Base-by-base conservation (phyloP, 2,329 filamentous ascomycete species). In the Fusarium compactum region DNA sequence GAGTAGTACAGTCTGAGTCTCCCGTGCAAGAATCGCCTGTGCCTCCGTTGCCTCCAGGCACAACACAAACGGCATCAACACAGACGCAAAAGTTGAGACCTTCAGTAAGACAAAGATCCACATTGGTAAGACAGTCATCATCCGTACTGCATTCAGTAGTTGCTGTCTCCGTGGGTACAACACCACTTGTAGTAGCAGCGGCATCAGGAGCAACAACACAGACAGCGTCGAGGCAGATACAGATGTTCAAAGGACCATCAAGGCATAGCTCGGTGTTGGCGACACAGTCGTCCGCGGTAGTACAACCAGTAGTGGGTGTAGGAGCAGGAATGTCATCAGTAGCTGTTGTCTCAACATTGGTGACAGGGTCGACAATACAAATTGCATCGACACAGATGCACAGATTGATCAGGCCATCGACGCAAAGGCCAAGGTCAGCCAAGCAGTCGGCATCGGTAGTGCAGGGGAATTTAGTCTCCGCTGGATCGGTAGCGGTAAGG, bases 301-400 rank as follows among this genome's bases (percentile, higher is more conserved):
- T 18, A 5, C 54, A 57, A 6, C n/a, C 25, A 12, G 44, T 38
- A 8, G 30, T 51, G 15, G 24, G 18, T 9, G 54, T 57, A 8
- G 34, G 30, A 9, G 11, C 32, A 3, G 27, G 27, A 4, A 11
- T 27, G 14, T 24, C 45, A 14, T 52, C 38, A 3, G n/a, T 29
- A 18, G 18, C 51, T 22, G 51, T 54, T n/a, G 53, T 56, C 27
- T 30, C 38, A 11, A 20, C 41, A 15, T 34, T 25, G 15, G 16
- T 25, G 4, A 38, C 53, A 15, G 53, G 34, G 8, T 38, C 34
- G 2, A 60, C 20, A n/a, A 62, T 24, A 6, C 59, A 62, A 15
- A 62, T 40, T n/a, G 45, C 30, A 3, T 62, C 59, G 1, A 46
- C 57, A 8, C 59, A 62, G 5, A 54, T n/a, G 14, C 60, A 62